These are phyloP conservation scores for Aspergillus olivimuriae DNA, from an alignment of 495 filamentous ascomycete genomes.

Conservation along the genomic window DNA sequence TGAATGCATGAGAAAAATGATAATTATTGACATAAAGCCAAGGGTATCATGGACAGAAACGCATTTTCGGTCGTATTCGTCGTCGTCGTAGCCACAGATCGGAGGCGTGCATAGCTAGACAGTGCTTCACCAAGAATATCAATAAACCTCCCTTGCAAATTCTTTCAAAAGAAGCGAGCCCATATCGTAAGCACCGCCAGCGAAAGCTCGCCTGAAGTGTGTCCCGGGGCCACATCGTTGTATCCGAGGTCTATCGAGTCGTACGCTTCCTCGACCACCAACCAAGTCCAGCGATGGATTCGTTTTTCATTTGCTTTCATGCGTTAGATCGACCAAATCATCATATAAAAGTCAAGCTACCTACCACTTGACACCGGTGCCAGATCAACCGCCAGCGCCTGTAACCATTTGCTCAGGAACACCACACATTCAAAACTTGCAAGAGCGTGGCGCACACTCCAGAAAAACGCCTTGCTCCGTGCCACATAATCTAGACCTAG, in stretches of 20 bases:
- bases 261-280: slow-evolving; percentile 3
- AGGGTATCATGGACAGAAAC: too few species aligned
- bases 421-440: slow-evolving; percentile 29
- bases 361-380: too few species aligned
- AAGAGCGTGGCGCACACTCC: slow-evolving; percentile 34
- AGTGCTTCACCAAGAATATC: slow-evolving; percentile 3
- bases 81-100: too few species aligned
- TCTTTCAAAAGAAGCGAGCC: slow-evolving; percentile 1
- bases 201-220: background rate
- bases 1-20: too few species aligned
- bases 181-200: slow-evolving; percentile 3
- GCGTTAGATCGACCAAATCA: background rate
- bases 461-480: slow-evolving; percentile 27
- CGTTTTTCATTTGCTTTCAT: slow-evolving; percentile 1
- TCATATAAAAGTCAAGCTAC: too few species aligned
- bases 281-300: background rate
- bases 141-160: slow-evolving; percentile 4
- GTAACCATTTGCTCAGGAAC: slow-evolving; percentile 31
- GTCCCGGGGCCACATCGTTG: background rate
- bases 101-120: background rate
- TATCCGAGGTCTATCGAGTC: slow-evolving; percentile 2
- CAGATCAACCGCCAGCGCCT: background rate
- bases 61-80: too few species aligned
- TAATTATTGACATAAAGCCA: too few species aligned
- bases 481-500: slow-evolving; percentile 31